phyloP scores from a whole-genome alignment of 495 filamentous ascomycete genomes.

The Daldinia vernicosa region DNA sequence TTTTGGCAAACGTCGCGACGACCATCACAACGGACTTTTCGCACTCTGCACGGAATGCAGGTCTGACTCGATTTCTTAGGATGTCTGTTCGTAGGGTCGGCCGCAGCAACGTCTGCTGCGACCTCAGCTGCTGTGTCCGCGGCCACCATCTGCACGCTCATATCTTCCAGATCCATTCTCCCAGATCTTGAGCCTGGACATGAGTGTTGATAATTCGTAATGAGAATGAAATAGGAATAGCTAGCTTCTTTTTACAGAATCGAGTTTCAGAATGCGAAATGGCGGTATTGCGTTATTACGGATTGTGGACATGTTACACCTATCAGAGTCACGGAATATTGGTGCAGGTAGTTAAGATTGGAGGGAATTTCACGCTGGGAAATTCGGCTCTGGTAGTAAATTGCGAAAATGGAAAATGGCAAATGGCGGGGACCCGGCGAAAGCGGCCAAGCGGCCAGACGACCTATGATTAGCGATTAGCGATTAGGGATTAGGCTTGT shows the following conservation, averaged over 20 bases:
- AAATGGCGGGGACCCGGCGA: conserved; percentile 35
- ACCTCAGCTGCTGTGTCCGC: conserved; percentile 49
- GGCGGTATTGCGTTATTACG: conserved; percentile 43
- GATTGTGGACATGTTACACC: conserved; percentile 39
- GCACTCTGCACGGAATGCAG: conserved; percentile 58
- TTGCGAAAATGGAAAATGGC: conserved; percentile 14
- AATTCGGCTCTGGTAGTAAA: conserved; percentile 29
- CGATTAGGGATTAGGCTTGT: conserved; percentile 13
- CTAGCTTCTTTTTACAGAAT: conserved; percentile 29
- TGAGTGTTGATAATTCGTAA: conserved; percentile 20
- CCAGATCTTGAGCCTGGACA: conserved; percentile 35
- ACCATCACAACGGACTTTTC: conserved; percentile 62
- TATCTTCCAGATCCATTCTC: conserved; percentile 51
- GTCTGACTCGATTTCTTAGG: conserved; percentile 53
- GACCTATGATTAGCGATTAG: conserved; percentile 13
- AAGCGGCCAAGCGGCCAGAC: conserved; percentile 36
- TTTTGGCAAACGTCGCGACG: conserved; percentile 56
- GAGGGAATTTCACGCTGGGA: conserved; percentile 41
- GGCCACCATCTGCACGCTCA: conserved; percentile 48
- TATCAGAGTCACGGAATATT: conserved; percentile 32
- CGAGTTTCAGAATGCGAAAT: conserved; percentile 24
- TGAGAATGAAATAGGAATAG: background rate
- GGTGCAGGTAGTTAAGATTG: conserved; percentile 24
- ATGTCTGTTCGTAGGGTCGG: conserved; percentile 45
- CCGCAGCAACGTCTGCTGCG: conserved; percentile 44